Evolutionary conservation across 2,329 filamentous ascomycete genomes (phyloP).

Genomic region (Drechmeria coniospora): DNA sequence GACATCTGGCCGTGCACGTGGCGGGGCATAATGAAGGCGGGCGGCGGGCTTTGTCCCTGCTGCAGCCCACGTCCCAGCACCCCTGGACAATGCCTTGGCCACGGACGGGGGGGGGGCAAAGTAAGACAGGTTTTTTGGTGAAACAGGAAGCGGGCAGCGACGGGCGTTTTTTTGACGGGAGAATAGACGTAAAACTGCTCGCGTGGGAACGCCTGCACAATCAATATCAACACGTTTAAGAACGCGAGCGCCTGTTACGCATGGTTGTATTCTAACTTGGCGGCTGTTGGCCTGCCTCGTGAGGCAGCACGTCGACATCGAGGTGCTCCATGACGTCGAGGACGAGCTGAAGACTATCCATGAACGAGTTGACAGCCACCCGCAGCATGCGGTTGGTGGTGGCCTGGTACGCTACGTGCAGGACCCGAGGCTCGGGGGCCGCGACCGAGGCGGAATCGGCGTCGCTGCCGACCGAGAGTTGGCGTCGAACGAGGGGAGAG

Average conservation of each 20-base stretch:
- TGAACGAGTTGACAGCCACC: constrained; percentile 90
- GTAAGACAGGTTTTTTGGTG: no score
- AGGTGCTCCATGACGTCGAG: constrained; percentile 82
- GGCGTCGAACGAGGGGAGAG: constrained; percentile 64
- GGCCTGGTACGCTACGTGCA: constrained; percentile 66
- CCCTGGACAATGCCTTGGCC: no score
- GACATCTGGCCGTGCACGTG: no score
- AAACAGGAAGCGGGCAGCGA: no score
- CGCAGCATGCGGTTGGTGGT: constrained; percentile 94
- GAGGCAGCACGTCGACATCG: constrained; percentile 62
- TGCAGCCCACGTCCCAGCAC: no score
- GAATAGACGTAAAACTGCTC: no score
- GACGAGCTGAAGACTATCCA: constrained; percentile 76
- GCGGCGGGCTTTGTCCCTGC: no score
- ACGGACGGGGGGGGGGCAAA: no score
- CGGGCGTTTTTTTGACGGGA: no score
- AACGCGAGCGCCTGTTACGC: background rate
- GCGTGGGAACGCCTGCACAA: no score
- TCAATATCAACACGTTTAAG: no score
- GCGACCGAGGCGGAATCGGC: constrained; percentile 2
- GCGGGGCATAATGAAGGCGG: no score
- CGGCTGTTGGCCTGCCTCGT: constrained; percentile 6
- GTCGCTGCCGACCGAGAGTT: constrained; percentile 41
- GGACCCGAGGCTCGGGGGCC: constrained; percentile 24
- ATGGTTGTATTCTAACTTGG: background rate